These are phyloP conservation scores for Blepharisma undulans DNA, from an alignment of 169 alveolate genomes.

Conservation along the genomic window DNA sequence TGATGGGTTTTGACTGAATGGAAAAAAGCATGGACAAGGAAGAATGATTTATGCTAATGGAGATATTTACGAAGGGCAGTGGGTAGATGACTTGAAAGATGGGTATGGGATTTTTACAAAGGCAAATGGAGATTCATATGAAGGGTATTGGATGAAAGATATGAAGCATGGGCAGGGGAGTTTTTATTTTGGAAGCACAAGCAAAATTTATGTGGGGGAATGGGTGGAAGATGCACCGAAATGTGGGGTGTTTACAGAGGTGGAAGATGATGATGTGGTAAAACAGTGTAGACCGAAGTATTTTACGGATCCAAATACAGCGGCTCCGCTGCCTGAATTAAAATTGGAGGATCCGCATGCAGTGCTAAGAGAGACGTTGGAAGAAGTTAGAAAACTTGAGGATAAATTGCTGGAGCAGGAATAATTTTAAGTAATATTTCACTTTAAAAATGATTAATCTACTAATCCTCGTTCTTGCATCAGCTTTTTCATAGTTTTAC, in stretches of 20 bases:
- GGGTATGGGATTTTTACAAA: slow-evolving; percentile 93
- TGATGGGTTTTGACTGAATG: slow-evolving; percentile 85
- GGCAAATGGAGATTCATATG: slow-evolving; percentile 92
- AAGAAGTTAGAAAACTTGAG: slow-evolving; percentile 48
- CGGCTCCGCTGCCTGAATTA: slow-evolving; percentile 67
- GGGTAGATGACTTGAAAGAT: slow-evolving; percentile 88
- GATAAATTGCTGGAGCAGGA: background rate
- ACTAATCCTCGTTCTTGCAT: slow-evolving; percentile 74
- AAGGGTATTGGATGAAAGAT: slow-evolving; percentile 93
- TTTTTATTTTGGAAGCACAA: slow-evolving; percentile 73
- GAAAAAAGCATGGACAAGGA: slow-evolving; percentile 85
- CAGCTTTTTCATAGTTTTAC: slow-evolving; percentile 80
- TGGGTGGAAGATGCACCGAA: slow-evolving; percentile 87
- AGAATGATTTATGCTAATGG: slow-evolving; percentile 87
- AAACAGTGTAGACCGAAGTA: slow-evolving; percentile 53
- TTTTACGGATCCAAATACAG: slow-evolving; percentile 72
- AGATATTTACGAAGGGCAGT: slow-evolving; percentile 91
- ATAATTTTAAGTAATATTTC: background rate
- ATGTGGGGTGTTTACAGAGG: slow-evolving; percentile 86
- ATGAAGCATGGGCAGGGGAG: slow-evolving; percentile 95
- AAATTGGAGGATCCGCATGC: slow-evolving; percentile 70
- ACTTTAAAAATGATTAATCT: background rate
- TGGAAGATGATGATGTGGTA: slow-evolving; percentile 76
- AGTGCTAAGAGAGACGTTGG: slow-evolving; percentile 74
- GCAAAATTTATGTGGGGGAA: slow-evolving; percentile 85